Evolutionary conservation across 2,329 filamentous ascomycete species (phyloP), one percentile per base, ranked within the genome.

Genomic region (Beauveria australis): DNA sequence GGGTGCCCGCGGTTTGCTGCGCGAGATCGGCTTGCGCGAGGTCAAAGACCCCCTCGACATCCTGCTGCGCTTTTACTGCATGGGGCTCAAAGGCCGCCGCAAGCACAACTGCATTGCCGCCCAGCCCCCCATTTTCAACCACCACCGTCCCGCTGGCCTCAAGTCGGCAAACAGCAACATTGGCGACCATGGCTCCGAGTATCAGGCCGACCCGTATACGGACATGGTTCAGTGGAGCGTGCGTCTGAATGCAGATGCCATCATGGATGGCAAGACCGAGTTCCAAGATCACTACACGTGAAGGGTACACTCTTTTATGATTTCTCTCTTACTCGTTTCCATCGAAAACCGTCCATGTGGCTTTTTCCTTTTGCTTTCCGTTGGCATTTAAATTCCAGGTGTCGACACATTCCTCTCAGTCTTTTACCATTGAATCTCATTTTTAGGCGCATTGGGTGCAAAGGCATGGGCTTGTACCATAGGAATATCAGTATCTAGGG

Each of bases 11-110:
- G 71, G 69, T 59, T 62, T 79, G 14, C 68, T 80, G 3, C 75
- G 73, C 63, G 60, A 61, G 53, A 61, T 61, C 33, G 72, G 75
- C 0, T 58, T 79, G 18, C 71, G 74, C 63, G 70, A 71, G n/a
- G 65, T 79, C 55, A 72, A 69, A 18, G 66, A 67, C n/a, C 67
- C 74, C 0, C 76, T 73, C 62, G 79, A 81, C 63, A 69, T 78
- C 30, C 73, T 76, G 62, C 65, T 81, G 54, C 67, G 75, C 18
- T 74, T 76, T 54, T 76, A 78, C 69, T 81, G 79, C 63, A 74
- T 76, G 30, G 75, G 75, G 9, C 37, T 24, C 0, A 66, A 71
- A 10, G 68, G 70, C 1, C 68, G 72, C 55, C 65, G 68, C 56
- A 63, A 73, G 61, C 70, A 74, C 59, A 72, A 69, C 54, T 74